Conservation (phyloP, 768 basidiomycete species). For the Boletus tylopilopsis region DNA sequence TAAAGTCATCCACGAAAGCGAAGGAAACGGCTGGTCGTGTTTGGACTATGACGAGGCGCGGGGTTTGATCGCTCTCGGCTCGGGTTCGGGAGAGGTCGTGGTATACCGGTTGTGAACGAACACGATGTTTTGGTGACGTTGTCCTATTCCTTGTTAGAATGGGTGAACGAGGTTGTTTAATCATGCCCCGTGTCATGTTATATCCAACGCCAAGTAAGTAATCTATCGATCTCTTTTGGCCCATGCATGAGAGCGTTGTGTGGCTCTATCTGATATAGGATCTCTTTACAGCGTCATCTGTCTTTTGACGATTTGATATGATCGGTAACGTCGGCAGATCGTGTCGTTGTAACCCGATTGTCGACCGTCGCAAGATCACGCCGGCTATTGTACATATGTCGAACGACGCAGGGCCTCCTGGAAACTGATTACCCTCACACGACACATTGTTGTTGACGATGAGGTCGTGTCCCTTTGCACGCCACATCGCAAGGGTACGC, state of each 20-base stretch:
- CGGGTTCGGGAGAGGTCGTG: conserved; percentile 44
- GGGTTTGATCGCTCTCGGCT: conserved; percentile 52
- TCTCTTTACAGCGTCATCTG: conserved; percentile 1
- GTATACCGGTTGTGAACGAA: conserved; percentile 28
- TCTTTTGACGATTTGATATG: background rate
- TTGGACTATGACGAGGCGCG: conserved; percentile 59
- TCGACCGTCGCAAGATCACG: too few species aligned
- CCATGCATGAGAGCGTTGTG: background rate
- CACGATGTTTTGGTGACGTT: background rate
- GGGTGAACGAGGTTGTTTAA: background rate
- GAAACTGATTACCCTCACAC: too few species aligned
- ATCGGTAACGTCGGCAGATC: conserved; percentile 4
- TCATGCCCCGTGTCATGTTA: background rate
- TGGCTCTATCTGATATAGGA: conserved; percentile 4
- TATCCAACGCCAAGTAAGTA: conserved; percentile 2
- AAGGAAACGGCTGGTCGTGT: conserved; percentile 42
- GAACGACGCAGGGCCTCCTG: too few species aligned
- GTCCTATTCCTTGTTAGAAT: background rate
- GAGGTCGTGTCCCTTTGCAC: too few species aligned
- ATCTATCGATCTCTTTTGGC: background rate
- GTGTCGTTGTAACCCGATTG: background rate
- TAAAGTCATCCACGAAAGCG: conserved; percentile 34
- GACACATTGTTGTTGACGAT: too few species aligned
- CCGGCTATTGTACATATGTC: too few species aligned
- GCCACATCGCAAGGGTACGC: too few species aligned